Evolutionary conservation across 495 filamentous ascomycete species (phyloP).

Genomic region (Sordaria brevicollis): DNA sequence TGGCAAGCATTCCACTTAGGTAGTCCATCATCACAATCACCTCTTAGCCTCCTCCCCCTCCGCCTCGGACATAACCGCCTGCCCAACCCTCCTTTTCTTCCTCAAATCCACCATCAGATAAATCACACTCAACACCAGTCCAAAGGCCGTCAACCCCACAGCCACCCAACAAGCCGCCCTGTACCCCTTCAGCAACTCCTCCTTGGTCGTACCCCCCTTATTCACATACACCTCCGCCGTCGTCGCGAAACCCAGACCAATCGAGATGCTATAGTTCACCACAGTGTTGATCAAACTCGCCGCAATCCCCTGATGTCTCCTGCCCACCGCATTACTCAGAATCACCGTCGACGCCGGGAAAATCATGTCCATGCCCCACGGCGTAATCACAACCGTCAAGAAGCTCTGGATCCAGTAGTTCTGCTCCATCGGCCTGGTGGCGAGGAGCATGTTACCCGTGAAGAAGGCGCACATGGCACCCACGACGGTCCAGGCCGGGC

Average conservation of each 20-base stretch:
- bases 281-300: conserved; percentile 33
- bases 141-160: conserved; percentile 20
- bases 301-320: conserved; percentile 34
- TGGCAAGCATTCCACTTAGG: not conserved
- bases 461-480: conserved; percentile 39
- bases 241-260: conserved; percentile 39
- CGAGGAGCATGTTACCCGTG: conserved; percentile 33
- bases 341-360: conserved; percentile 31
- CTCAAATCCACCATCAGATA: not conserved
- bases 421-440: conserved; percentile 38
- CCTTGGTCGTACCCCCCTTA: conserved; percentile 17
- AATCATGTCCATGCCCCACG: conserved; percentile 45
- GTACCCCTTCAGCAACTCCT: conserved; percentile 28
- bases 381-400: conserved; percentile 34
- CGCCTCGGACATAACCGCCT: not conserved
- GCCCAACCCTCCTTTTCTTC: not conserved
- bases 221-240: conserved; percentile 32
- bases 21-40: not conserved
- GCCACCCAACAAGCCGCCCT: conserved; percentile 25
- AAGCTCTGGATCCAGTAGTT: conserved; percentile 36
- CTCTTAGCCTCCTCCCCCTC: not conserved
- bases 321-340: conserved; percentile 27
- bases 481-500: conserved; percentile 39
- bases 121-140: conserved; percentile 13
- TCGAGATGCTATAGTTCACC: conserved; percentile 34